Conservation (phyloP, 202 grass and related monocot genomes). For the Hordeum pubiflorum region DNA sequence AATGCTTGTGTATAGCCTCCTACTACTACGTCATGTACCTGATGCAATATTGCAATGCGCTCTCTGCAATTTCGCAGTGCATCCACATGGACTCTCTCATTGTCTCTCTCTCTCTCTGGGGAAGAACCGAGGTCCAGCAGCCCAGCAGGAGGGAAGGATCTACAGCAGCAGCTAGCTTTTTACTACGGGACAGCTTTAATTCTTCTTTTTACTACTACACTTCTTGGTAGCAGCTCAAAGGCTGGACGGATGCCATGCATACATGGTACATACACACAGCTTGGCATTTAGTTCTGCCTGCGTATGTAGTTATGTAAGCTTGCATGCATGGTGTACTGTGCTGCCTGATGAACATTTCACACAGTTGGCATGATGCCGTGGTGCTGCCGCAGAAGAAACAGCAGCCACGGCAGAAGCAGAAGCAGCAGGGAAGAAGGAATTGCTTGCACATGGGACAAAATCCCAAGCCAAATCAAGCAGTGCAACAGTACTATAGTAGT, state of each 20-base stretch:
- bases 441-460: slow-evolving; percentile 32
- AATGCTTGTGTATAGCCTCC: not conserved
- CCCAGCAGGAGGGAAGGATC: slow-evolving; percentile 25
- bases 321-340: not conserved
- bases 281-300: slow-evolving; percentile 24
- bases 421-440: slow-evolving; percentile 32
- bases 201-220: not conserved
- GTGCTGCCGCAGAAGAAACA: slow-evolving; percentile 45
- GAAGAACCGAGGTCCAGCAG: slow-evolving; percentile 4
- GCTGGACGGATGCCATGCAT: not conserved
- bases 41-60: not conserved
- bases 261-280: slow-evolving; percentile 8
- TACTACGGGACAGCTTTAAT: not conserved
- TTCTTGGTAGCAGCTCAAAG: slow-evolving; percentile 25
- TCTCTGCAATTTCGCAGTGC: not conserved
- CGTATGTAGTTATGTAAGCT: not conserved
- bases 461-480: slow-evolving; percentile 20
- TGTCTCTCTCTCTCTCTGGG: not conserved
- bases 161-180: not conserved
- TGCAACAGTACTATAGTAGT: not conserved
- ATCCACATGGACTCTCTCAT: not conserved
- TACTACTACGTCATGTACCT: not conserved
- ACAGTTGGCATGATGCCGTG: slow-evolving; percentile 8
- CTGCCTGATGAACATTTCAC: slow-evolving; percentile 16
- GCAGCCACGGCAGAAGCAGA: slow-evolving; percentile 21